A percentile compares a stretch with the other conserved stretches of the same genome.
phyloP scores from a whole-genome alignment of 1,139 yeast species.

The Yamadazyma aaseri region DNA sequence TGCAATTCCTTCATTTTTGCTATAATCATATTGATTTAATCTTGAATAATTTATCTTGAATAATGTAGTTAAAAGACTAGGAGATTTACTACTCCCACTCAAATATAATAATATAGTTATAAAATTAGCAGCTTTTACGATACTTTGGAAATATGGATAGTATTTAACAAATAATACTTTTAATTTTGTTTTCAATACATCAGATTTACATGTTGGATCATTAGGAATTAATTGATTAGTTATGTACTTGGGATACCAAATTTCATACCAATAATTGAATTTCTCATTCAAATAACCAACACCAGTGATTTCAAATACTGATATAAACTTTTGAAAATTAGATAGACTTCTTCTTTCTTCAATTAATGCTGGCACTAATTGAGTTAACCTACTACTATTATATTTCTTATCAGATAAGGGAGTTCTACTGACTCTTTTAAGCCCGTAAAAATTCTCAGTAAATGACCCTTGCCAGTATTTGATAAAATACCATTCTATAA shows the following conservation, averaged over 20 bases:
- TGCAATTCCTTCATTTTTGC: conserved; percentile 39
- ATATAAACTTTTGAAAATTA: conserved; percentile 51
- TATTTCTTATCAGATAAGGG: conserved; percentile 32
- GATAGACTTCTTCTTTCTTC: conserved; percentile 58
- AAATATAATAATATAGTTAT: conserved; percentile 63
- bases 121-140: conserved; percentile 52
- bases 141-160: conserved; percentile 61
- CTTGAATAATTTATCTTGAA: conserved; percentile 71
- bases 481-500: conserved; percentile 74
- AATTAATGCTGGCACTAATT: conserved; percentile 47
- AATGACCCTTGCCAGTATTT: conserved; percentile 80
- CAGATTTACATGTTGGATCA: conserved; percentile 30
- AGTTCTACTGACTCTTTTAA: conserved; percentile 59
- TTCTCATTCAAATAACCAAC: conserved; percentile 70
- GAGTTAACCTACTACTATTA: conserved; percentile 36
- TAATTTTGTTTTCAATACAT: conserved; percentile 27
- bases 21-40: conserved; percentile 60
- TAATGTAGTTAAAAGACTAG: conserved; percentile 60
- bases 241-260: conserved; percentile 57
- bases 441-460: conserved; percentile 89
- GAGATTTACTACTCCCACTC: conserved; percentile 65
- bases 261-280: conserved; percentile 63
- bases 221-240: conserved; percentile 42
- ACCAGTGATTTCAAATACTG: conserved; percentile 64
- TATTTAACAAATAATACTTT: conserved; percentile 51